Conservation (phyloP, 2,329 filamentous ascomycete genomes). For the Talaromyces sp. region DNA sequence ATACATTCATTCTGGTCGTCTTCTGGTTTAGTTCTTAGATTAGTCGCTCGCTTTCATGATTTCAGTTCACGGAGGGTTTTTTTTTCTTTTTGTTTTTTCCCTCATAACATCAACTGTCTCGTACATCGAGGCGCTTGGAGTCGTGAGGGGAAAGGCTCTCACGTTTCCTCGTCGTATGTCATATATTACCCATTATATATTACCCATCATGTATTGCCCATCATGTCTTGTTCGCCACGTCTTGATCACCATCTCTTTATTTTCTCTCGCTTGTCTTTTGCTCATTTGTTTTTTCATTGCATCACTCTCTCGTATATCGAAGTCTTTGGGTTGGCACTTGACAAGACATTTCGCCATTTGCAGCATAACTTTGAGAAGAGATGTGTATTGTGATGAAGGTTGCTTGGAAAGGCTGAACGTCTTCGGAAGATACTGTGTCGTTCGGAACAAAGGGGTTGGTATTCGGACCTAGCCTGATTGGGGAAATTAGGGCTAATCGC, state of each 20-base stretch:
- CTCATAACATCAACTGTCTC: constrained; percentile 1
- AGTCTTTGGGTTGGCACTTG: not conserved
- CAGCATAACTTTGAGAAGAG: not conserved
- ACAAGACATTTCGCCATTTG: not conserved
- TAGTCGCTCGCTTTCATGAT: too few species aligned
- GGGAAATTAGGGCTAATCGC: not conserved
- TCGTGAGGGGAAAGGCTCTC: not conserved
- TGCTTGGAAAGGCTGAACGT: not conserved
- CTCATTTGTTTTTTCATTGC: not conserved
- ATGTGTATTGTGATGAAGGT: not conserved
- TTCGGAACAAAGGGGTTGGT: not conserved
- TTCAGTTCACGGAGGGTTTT: not conserved
- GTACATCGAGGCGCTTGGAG: constrained; percentile 4
- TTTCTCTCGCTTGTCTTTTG: not conserved
- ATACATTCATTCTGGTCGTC: too few species aligned
- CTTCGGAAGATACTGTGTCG: not conserved
- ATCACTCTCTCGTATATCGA: not conserved
- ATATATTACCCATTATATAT: not conserved
- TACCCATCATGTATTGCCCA: not conserved
- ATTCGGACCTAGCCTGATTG: not conserved
- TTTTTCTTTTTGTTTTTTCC: not conserved
- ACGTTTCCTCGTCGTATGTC: not conserved
- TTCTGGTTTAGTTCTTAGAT: too few species aligned
- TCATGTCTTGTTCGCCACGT: too few species aligned
- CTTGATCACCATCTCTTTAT: not conserved